Percentiles rank a stretch among this genome's conserved stretches.
Evolutionary conservation across 1,139 yeast species (phyloP).

Genomic region (Candida tetrigidarum): DNA sequence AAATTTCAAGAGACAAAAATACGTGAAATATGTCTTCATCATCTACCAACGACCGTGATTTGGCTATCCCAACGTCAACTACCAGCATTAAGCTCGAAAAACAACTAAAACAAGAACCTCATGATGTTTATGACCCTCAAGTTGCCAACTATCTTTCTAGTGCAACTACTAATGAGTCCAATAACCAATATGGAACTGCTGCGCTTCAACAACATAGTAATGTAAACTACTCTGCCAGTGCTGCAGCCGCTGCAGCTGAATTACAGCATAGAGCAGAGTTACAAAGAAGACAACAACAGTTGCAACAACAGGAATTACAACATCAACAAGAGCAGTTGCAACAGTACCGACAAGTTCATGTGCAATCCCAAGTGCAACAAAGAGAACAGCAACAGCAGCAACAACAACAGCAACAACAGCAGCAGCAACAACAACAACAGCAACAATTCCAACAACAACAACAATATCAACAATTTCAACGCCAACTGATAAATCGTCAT

Average conservation of each 20-base stretch:
- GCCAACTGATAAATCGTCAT: conserved; percentile 17
- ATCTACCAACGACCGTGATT: conserved; percentile 3
- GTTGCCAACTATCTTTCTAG: conserved; percentile 12
- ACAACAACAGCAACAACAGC: neutral
- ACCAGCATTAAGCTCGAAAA: neutral
- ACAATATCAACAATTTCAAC: conserved; percentile 17
- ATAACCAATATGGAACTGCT: conserved; percentile 21
- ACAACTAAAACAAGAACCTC: conserved; percentile 3
- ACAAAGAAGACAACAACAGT: conserved; percentile 34
- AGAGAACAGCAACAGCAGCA: conserved; percentile 19
- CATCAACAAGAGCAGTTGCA: conserved; percentile 26
- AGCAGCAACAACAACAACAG: conserved; percentile 27
- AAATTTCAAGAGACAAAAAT: conserved; percentile 2
- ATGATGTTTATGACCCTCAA: conserved; percentile 16
- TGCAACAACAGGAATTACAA: conserved; percentile 28
- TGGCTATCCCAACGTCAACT: conserved; percentile 1
- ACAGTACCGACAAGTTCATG: conserved; percentile 17
- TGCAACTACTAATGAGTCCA: conserved; percentile 1
- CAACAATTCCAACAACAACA: conserved; percentile 25
- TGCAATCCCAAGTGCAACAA: conserved; percentile 17
- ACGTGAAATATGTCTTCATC: conserved; percentile 5
- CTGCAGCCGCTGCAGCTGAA: conserved; percentile 22
- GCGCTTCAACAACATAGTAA: conserved; percentile 39
- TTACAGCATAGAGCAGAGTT: conserved; percentile 28
- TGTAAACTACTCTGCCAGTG: conserved; percentile 30